phyloP scores from a whole-genome alignment of 768 basidiomycete species.

The Termitomyces sp. region DNA sequence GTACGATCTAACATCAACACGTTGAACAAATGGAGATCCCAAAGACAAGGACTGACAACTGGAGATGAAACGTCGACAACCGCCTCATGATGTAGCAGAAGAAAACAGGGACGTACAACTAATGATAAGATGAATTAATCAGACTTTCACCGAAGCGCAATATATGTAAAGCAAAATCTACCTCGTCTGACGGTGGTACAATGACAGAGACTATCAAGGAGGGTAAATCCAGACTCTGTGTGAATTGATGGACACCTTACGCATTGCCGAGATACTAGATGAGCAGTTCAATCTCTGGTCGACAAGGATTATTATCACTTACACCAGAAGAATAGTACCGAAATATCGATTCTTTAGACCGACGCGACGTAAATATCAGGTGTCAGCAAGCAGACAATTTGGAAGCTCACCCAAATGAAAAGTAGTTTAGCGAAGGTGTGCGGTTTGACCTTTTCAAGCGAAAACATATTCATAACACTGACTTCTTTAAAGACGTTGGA shows the following conservation, averaged over 20 bases:
- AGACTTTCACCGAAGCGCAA: background rate
- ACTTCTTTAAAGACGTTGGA: background rate
- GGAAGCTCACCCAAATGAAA: constrained; percentile 17
- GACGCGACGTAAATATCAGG: background rate
- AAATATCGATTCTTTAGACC: constrained; percentile 22
- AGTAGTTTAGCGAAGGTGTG: constrained; percentile 18
- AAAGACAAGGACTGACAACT: constrained; percentile 4
- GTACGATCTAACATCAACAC: background rate
- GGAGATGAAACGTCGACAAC: background rate
- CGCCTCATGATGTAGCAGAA: background rate
- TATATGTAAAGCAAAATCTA: background rate
- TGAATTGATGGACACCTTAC: background rate
- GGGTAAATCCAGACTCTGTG: background rate
- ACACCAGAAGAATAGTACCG: constrained; percentile 21
- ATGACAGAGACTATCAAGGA: constrained; percentile 7
- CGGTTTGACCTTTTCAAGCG: constrained; percentile 14
- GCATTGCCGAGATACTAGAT: constrained; percentile 6
- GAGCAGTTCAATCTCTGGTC: background rate
- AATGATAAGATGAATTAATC: background rate
- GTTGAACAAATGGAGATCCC: background rate
- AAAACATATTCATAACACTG: background rate
- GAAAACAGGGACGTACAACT: constrained; percentile 14
- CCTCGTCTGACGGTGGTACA: constrained; percentile 13
- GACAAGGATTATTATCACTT: background rate
- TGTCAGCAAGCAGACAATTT: background rate